Conservation (phyloP, 805 yeast species). For the Myxozyma mucilagina region DNA sequence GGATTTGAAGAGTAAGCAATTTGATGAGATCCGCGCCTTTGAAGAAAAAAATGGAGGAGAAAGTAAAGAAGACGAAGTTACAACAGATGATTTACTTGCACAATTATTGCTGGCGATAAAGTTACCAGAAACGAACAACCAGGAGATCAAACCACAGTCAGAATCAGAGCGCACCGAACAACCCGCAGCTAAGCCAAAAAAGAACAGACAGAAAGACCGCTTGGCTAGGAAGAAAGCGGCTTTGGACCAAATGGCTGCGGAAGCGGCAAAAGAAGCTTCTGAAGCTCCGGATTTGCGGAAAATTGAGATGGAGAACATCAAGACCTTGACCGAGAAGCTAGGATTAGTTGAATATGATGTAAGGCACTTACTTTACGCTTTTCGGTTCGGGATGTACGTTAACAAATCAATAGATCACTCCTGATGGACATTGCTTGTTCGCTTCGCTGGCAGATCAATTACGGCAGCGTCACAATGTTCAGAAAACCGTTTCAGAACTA, state of each 20-base stretch:
- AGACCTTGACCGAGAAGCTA: constrained; percentile 35
- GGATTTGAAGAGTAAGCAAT: constrained; percentile 56
- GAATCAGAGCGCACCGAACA: neutral
- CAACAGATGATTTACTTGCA: constrained; percentile 54
- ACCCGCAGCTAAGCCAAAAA: constrained; percentile 30
- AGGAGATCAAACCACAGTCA: neutral
- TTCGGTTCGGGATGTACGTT: neutral
- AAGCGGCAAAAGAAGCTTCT: constrained; percentile 72
- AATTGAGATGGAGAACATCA: constrained; percentile 69
- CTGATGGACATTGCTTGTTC: constrained; percentile 94
- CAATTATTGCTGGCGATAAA: constrained; percentile 49
- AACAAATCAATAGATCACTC: constrained; percentile 41
- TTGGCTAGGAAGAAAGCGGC: constrained; percentile 75
- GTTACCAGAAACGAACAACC: neutral
- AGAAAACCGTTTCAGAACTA: constrained; percentile 50
- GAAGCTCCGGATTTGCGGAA: constrained; percentile 64
- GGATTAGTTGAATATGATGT: constrained; percentile 26
- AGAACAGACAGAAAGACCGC: constrained; percentile 84
- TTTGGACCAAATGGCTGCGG: constrained; percentile 57
- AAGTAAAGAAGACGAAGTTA: constrained; percentile 24
- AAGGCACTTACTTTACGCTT: neutral
- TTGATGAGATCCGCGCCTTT: constrained; percentile 46
- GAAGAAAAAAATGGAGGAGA: constrained; percentile 3
- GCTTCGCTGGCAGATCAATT: constrained; percentile 84
- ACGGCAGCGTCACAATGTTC: constrained; percentile 49